These are phyloP conservation scores for Aspergillus transmontanensis DNA, from an alignment of 2,329 filamentous ascomycete genomes.

Conservation along the genomic window DNA sequence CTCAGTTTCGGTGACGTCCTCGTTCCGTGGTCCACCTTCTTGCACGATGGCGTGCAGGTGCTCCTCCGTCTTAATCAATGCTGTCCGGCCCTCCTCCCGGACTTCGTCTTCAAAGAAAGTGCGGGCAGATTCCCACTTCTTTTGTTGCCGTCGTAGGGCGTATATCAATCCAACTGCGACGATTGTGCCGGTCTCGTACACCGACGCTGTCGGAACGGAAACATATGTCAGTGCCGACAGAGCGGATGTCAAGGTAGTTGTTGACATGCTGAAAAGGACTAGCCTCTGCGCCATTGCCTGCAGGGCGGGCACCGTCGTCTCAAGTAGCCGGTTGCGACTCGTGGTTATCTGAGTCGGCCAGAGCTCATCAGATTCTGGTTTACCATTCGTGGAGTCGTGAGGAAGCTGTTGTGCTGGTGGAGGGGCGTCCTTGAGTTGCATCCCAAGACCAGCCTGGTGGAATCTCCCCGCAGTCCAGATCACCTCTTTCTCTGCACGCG, in stretches of 20 bases:
- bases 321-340: conserved; percentile 67
- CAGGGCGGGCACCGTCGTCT: conserved; percentile 69
- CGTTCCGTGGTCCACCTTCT: conserved; percentile 43
- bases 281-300: conserved; percentile 74
- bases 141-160: conserved; percentile 60
- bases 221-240: conserved; percentile 59
- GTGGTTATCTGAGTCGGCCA: conserved; percentile 78
- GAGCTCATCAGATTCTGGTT: conserved; percentile 32
- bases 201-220: conserved; percentile 52
- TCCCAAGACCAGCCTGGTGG: conserved; percentile 59
- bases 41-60: conserved; percentile 50
- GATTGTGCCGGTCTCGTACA: conserved; percentile 63
- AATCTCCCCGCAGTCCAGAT: conserved; percentile 81
- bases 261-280: conserved; percentile 73
- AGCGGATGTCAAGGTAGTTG: conserved; percentile 64
- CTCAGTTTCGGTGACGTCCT: conserved; percentile 41
- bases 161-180: conserved; percentile 61
- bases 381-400: background rate
- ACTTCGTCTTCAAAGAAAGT: conserved; percentile 55
- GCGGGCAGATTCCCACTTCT: conserved; percentile 58
- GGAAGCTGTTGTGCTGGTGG: conserved; percentile 4
- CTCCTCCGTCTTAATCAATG: conserved; percentile 57
- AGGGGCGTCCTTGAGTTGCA: conserved; percentile 34
- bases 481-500: conserved; percentile 75
- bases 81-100: conserved; percentile 59